Percentiles rank a stretch among this genome's conserved stretches.
Evolutionary conservation across 768 basidiomycete genomes (phyloP).

Genomic region (Hemileccinum impolitum): DNA sequence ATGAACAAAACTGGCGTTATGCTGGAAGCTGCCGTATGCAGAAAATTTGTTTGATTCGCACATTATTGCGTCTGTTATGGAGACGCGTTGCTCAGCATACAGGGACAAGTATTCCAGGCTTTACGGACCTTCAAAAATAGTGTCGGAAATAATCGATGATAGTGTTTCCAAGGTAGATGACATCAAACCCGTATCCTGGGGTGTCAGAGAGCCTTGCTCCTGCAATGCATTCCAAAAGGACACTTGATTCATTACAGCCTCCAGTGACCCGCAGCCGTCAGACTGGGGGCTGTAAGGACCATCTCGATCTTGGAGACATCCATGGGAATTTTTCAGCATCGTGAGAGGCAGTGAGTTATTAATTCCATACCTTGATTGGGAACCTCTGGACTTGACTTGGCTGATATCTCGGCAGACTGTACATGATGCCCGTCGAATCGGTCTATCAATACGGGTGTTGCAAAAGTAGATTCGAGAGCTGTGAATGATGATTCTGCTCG

Average conservation of each 20-base stretch:
- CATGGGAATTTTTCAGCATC: not conserved
- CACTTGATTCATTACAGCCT: not conserved
- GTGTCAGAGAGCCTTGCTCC: not conserved
- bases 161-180: too few species aligned
- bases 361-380: not conserved
- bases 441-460: not conserved
- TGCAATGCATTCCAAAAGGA: not conserved
- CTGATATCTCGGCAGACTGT: not conserved
- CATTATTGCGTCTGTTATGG: not conserved
- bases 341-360: not conserved
- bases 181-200: not conserved
- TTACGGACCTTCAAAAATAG: not conserved
- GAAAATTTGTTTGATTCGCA: not conserved
- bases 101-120: too few species aligned
- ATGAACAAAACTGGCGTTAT: not conserved
- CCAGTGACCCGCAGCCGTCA: not conserved
- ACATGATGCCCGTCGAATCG: not conserved
- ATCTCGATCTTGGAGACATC: not conserved
- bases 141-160: not conserved
- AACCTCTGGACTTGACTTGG: not conserved
- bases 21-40: not conserved
- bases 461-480: not conserved
- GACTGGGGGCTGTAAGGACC: not conserved
- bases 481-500: not conserved
- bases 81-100: too few species aligned